Evolutionary conservation across 371 early-diverging fungal genomes (phyloP), one percentile per base, ranked within the genome.

Genomic region (Parasitella parasitica): DNA sequence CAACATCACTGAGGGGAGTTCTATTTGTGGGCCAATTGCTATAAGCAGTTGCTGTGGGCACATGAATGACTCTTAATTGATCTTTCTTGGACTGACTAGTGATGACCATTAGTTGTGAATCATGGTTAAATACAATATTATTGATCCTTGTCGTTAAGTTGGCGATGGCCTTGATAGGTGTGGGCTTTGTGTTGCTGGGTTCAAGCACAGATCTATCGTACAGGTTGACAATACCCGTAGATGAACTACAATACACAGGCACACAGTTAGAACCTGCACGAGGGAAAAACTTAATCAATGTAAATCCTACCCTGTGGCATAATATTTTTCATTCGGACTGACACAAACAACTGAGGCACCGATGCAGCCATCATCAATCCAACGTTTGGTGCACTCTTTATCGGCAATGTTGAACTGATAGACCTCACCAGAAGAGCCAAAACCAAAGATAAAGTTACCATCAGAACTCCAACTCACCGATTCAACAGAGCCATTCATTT

Each of bases 21-120:
- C 76, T 73, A 9, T 70, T 67, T 8, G 92, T 94, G 4, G 97
- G 97, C 97, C 97, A 98, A 78, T 96, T 97, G 59, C 80, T 60
- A 73, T 91, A 95, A 38, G 96, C 94, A 13, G 85, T 80, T 46
- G 84, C 76, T 0, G 93, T 84, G 12, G 93, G 89, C 34, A 90
- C 66, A 73, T 98, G 95, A 4, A 91, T 72, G 22, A 98, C 63
- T 64, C 86, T 78, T 57, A 97, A 71, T 53, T 90, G 86, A 63
- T 95, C 92, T 66, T 87, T 84, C 61, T 88, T 90, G 24, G 64
- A 66, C 43, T 82, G 63, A 65, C 91, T 91, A 8, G 87, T 77
- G 22, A 96, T 86, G 12, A 86, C 89, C 70, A 98, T 70, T 18
- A 96, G 73, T 62, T 94, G 91, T 0, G 92, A 87, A 70, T 89